Conservation (phyloP, 108 stramenopile genomes). For the Nitzschia palea region DNA sequence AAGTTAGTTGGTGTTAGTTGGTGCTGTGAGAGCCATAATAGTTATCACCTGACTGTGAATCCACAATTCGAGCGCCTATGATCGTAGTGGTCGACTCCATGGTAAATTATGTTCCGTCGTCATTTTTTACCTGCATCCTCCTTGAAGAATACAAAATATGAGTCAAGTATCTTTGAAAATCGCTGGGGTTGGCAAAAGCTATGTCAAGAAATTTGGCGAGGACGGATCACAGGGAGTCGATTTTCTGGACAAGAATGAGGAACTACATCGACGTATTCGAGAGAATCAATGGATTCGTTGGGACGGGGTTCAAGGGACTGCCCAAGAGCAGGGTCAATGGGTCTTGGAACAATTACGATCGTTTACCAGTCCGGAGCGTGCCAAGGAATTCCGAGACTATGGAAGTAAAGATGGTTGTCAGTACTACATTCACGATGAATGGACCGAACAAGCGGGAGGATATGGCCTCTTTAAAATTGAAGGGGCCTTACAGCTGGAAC, state of each 20-base stretch:
- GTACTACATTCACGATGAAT: constrained; percentile 28
- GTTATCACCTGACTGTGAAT: too few relatives aligned
- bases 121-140: too few relatives aligned
- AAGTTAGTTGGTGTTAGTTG: too few relatives aligned
- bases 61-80: too few relatives aligned
- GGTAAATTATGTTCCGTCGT: too few relatives aligned
- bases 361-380: constrained; percentile 1
- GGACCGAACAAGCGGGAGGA: constrained; percentile 16
- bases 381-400: constrained; percentile 18
- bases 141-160: too few relatives aligned
- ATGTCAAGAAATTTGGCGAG: background rate
- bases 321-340: constrained; percentile 13
- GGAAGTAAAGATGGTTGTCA: constrained; percentile 6
- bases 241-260: constrained; percentile 18
- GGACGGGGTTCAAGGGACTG: constrained; percentile 28
- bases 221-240: constrained; percentile 1
- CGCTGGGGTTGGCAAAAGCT: constrained; percentile 1
- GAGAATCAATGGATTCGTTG: constrained; percentile 27
- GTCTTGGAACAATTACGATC: constrained; percentile 7
- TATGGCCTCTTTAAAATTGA: constrained; percentile 26
- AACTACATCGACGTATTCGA: constrained; percentile 8
- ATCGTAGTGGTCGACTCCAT: too few relatives aligned
- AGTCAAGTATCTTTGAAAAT: constrained; percentile 10
- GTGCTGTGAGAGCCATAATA: too few relatives aligned
- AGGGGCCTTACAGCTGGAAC: constrained; percentile 13